Percentiles rank a stretch among this genome's conserved stretches.
These are phyloP conservation scores for Durio zibethinus DNA, from an alignment of 345 rosid species.

Conservation along the genomic window DNA sequence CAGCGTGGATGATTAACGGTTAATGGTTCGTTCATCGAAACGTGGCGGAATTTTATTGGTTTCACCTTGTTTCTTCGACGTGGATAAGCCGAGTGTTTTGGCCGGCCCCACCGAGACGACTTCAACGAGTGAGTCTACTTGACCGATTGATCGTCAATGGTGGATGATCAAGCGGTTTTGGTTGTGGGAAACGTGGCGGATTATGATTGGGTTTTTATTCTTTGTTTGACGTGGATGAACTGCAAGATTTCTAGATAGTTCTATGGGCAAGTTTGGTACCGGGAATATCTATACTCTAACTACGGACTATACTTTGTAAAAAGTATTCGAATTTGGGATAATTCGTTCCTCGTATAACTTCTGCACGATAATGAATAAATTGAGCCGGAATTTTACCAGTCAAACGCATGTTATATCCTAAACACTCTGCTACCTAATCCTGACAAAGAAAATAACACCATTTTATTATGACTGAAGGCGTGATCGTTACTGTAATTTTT, in stretches of 20 bases:
- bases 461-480: too few species aligned
- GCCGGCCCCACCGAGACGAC: conserved; percentile 25
- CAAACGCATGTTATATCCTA: too few species aligned
- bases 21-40: background rate
- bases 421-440: too few species aligned
- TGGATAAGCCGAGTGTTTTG: conserved; percentile 25
- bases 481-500: too few species aligned
- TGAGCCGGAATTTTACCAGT: too few species aligned
- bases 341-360: too few species aligned
- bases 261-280: background rate
- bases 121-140: background rate
- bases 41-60: conserved; percentile 48
- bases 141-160: conserved; percentile 16
- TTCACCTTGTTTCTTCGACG: conserved; percentile 24
- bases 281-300: background rate
- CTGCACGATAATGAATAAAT: too few species aligned
- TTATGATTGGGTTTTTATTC: conserved; percentile 1
- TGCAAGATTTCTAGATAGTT: background rate
- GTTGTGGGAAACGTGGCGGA: conserved; percentile 25
- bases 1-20: background rate
- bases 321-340: too few species aligned
- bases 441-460: too few species aligned
- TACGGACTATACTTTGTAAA: background rate
- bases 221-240: conserved; percentile 5
- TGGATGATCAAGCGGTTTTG: conserved; percentile 24